Conservation (phyloP, 2,329 filamentous ascomycete species). For the Aspergillus melleus region DNA sequence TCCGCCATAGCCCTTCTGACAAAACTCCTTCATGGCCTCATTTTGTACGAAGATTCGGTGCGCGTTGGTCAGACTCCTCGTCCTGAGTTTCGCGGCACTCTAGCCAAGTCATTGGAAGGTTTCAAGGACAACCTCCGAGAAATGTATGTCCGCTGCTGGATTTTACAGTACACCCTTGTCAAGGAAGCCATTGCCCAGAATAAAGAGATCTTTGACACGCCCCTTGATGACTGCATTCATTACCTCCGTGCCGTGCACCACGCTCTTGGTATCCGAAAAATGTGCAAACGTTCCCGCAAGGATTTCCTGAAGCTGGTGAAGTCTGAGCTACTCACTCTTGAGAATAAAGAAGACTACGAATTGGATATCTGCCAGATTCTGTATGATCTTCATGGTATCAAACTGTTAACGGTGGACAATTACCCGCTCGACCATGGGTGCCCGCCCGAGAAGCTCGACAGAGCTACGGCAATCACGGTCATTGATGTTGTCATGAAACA, state of each 20-base stretch:
- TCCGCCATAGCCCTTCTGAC: slow-evolving; percentile 69
- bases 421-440: slow-evolving; percentile 77
- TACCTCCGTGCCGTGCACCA: slow-evolving; percentile 81
- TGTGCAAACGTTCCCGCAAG: slow-evolving; percentile 82
- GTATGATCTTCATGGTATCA: slow-evolving; percentile 79
- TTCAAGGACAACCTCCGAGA: slow-evolving; percentile 75
- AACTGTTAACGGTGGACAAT: slow-evolving; percentile 68
- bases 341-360: slow-evolving; percentile 78
- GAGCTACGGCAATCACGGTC: slow-evolving; percentile 74
- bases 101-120: slow-evolving; percentile 42
- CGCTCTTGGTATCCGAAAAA: slow-evolving; percentile 77
- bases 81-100: slow-evolving; percentile 55
- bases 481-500: slow-evolving; percentile 81
- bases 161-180: slow-evolving; percentile 77
- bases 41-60: slow-evolving; percentile 83
- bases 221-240: slow-evolving; percentile 72
- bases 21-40: slow-evolving; percentile 74
- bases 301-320: slow-evolving; percentile 88
- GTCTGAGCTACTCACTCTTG: slow-evolving; percentile 75
- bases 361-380: slow-evolving; percentile 83
- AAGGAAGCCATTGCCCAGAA: slow-evolving; percentile 73
- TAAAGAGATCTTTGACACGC: slow-evolving; percentile 61
- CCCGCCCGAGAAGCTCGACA: slow-evolving; percentile 73
- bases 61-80: slow-evolving; percentile 69
- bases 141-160: slow-evolving; percentile 85